Evolutionary conservation across 2,329 filamentous ascomycete species (phyloP), one percentile per base, ranked within the genome.

Genomic region (Aspergillus tubingensis): DNA sequence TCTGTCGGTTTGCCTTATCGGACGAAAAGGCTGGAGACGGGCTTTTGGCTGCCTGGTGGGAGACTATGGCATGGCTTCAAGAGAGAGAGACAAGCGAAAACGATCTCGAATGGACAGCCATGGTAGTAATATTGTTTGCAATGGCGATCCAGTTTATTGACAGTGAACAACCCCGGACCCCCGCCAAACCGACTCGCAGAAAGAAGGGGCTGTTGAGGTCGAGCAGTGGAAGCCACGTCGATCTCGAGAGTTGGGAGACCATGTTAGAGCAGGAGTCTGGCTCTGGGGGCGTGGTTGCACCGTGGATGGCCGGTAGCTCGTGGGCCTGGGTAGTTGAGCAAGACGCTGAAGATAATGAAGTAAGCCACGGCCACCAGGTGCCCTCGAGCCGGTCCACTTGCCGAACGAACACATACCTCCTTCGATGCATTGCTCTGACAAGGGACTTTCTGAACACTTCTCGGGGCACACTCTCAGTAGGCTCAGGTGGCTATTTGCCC

Each of bases 261-360:
- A 84, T 85, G 80, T 69, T 81, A 19, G 74, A 77, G 32, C 72
- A 79, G 62, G 80, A 83, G 66, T 72, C 76, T 62, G 75, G 77
- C 27, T 71, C 75, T 23, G 70, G 75, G 38, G 73, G 79, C 51
- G 70, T 77, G 44, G 71, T 73, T 7, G 73, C 79, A 3, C 70
- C 76, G 36, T 80, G 81, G 77, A 79, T 88, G 78, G 83, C 86
- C 65, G 86, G 80, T 61, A 78, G 80, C 56, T 84, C 86, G 2
- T 94, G 91, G 91, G 82, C 86, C 41, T 93, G 90, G 90, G 81
- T 89, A 44, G 75, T 87, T 55, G 86, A 90, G 59, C 81, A 85
- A 61, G 82, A 84, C 39, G 74, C 80, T 53, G 70, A 74, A 43
- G 61, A 67, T 50, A 52, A 54, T 25, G 63, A 60, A 41, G 41